Base-by-base conservation (phyloP, 495 filamentous ascomycete genomes). In the Trichoderma reesei region DNA sequence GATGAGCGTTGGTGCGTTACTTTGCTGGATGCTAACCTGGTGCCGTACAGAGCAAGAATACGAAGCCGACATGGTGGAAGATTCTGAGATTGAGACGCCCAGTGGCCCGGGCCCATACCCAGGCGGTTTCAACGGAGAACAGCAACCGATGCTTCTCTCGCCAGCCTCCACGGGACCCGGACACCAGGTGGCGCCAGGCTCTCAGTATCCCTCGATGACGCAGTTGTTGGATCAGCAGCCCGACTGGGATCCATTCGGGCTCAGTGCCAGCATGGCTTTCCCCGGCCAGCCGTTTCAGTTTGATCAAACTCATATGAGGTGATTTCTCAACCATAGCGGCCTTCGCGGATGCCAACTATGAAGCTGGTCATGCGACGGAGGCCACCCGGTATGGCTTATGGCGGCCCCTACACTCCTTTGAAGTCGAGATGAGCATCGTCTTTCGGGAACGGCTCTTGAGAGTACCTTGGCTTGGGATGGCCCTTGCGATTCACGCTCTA, bases 41-140 rank as follows among this genome's bases (percentile, higher is more conserved):
- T 18, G 89, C 78, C 82, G 75, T 86, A 83, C 83, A 98, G 94
- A 98, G 81, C 93, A 96, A 83, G 94, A 98, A 81, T 98, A 98
- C 80, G 94, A 98, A 76, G 91, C 94, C 71, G 92, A 96, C 68
- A 90, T 96, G 83, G 85, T 94, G 73, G 93, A 98, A 72, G 93
- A 96, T 39, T 72, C 83, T 67, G 86, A 88, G 39, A 79, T 85
- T 65, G 85, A 89, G 64, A 84, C 85, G n/a, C 83, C 86, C 34
- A 81, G 80, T 38, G 86, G 86, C 26, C 81, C 87, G 34, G 86
- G 85, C 26, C 83, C 89, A 3, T 92, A 88, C 68, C 77, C 74
- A 14, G 76, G 77, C 64, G 66, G 70, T 67, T 72, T 73, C 63
- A 67, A 67, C 46, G 68, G 72, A 64, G 73, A 76, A 67, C 71